Conservation (phyloP, 2,329 filamentous ascomycete species). For the Neonectria magnoliae region DNA sequence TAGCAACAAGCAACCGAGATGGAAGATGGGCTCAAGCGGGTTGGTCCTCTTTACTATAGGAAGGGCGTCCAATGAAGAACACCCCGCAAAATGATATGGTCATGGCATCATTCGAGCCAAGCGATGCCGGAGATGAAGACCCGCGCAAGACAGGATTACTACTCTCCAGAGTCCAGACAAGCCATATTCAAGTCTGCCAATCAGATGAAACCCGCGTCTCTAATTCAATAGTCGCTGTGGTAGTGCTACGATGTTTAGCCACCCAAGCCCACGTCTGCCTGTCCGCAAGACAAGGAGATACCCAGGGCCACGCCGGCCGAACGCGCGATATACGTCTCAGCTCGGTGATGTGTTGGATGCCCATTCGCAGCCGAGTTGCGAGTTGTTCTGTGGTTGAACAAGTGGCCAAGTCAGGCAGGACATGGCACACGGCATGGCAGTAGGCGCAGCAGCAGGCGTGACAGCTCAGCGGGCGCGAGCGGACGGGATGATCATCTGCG, state of each 20-base stretch:
- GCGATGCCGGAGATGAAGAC: constrained; percentile 6
- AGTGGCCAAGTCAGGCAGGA: constrained; percentile 24
- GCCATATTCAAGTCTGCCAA: background rate
- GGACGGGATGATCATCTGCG: constrained; percentile 44
- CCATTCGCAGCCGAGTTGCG: constrained; percentile 30
- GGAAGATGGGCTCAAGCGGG: background rate
- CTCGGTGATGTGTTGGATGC: constrained; percentile 32
- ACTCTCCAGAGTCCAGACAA: background rate
- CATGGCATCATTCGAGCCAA: constrained; percentile 1
- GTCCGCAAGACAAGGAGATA: background rate
- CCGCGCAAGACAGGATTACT: background rate
- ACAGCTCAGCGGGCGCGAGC: constrained; percentile 38
- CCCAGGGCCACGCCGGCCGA: background rate
- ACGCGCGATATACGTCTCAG: constrained; percentile 13
- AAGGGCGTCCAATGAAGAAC: background rate
- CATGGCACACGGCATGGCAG: background rate
- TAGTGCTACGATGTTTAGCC: constrained; percentile 19
- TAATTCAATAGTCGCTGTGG: constrained; percentile 22
- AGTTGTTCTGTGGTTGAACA: constrained; percentile 20
- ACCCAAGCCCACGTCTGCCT: background rate
- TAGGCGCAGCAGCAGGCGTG: constrained; percentile 19
- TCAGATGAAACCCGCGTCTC: background rate
- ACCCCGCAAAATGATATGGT: background rate
- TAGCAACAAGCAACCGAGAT: background rate
- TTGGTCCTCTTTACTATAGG: background rate